Base-by-base conservation (phyloP, 176 grass and related monocot genomes). In the Musa itinerans region DNA sequence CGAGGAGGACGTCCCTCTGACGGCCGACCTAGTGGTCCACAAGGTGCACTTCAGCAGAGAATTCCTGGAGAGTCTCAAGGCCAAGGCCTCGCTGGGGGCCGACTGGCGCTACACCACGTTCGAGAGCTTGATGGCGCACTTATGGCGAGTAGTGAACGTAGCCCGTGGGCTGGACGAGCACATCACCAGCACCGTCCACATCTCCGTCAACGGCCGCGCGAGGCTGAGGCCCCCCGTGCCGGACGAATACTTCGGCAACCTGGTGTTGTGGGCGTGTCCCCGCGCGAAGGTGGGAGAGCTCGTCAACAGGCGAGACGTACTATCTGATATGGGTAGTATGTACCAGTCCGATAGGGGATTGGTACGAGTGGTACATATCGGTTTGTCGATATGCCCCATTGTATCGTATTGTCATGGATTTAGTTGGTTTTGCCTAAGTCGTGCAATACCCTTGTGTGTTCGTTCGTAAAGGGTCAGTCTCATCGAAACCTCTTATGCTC, bases 171-270 rank as follows among this genome's bases (percentile, higher is more conserved):
- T 86, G 6, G 22, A 48, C 16, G 69, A 12, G 54, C 52, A 57
- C 11, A 69, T 78, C 34, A 50, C 67, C 19, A 78, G 75, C 50
- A 22, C 54, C 23, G 6, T 86, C 14, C 77, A 77, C 68, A 78
- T 81, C 54, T 74, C 84, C 34, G 84, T 78, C 50, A 51, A 79
- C 52, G 84, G 84, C 50, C 50, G 84, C 58, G 22, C 51, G 59
- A 57, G 75, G 24, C 52, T 82, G 63, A 50, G 34, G 8, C 84
- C 79, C 9, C 68, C 29, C 7, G 15, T 82, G 52, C 79, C 84
- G 3, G 54, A 79, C 16, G 75, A 72, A n/a, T 86, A 71, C 75
- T 79, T 82, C 69, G 80, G 84, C 20, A 86, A 86, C 63, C 29
- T 82, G 29, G 81, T 86, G 14, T 67, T 86, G n/a, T 82, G 79